Evolutionary conservation across 441 rosid genomes (phyloP).

Genomic region (Eutrema salsugineum): DNA sequence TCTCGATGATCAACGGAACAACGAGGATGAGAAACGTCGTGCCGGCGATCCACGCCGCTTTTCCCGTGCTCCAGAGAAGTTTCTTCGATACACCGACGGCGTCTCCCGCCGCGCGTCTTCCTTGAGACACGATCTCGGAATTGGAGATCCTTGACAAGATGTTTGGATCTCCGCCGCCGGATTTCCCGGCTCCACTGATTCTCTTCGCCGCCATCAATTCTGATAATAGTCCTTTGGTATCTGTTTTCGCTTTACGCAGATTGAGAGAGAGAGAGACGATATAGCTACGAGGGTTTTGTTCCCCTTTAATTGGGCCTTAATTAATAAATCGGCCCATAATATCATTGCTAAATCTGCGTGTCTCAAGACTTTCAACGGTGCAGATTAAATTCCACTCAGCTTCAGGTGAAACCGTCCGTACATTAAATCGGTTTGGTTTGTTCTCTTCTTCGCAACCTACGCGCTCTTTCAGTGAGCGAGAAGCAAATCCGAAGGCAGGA

Average conservation of each 20-base stretch:
- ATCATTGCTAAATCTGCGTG: background rate
- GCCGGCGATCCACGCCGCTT: conserved; percentile 90
- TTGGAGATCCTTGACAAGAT: conserved; percentile 40
- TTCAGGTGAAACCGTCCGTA: background rate
- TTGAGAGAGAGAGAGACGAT: background rate
- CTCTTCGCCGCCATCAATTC: conserved; percentile 47
- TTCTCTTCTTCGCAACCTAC: background rate
- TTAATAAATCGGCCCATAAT: background rate
- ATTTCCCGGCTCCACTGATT: conserved; percentile 41
- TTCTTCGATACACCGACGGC: conserved; percentile 56
- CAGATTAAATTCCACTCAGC: background rate
- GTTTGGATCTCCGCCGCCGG: conserved; percentile 30
- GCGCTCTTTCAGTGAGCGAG: background rate
- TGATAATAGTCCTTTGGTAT: background rate
- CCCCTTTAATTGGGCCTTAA: background rate
- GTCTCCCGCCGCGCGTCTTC: conserved; percentile 54
- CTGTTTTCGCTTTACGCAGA: background rate
- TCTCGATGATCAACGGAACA: conserved; percentile 74
- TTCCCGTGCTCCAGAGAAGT: conserved; percentile 75
- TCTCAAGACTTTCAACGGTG: background rate
- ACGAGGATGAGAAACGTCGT: conserved; percentile 72
- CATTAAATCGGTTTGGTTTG: background rate
- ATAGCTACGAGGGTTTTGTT: conserved; percentile 6
- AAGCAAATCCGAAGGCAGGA: background rate
- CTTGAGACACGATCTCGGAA: conserved; percentile 50